phyloP scores from a whole-genome alignment of 495 filamentous ascomycete genomes.

The Talaromyces proteolyticus region DNA sequence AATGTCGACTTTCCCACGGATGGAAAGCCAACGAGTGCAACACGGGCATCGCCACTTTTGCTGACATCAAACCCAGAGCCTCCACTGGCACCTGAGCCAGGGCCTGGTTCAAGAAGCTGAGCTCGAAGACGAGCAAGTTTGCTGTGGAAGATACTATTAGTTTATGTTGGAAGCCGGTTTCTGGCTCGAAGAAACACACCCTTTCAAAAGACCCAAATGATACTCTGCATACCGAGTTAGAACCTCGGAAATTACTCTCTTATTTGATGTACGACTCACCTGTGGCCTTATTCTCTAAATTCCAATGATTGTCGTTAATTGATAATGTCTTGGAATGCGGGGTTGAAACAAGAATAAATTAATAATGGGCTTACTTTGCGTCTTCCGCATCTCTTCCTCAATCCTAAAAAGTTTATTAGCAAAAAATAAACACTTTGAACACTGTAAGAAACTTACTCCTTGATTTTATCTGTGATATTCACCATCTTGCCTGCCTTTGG shows the following conservation, averaged over 20 bases:
- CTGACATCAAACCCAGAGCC: slow-evolving; percentile 93
- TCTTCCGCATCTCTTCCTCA: slow-evolving; percentile 98
- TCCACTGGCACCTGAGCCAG: slow-evolving; percentile 63
- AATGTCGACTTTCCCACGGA: slow-evolving; percentile 99
- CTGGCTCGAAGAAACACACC: slow-evolving; percentile 44
- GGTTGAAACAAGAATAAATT: slow-evolving; percentile 10
- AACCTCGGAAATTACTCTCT: neutral
- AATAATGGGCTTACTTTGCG: slow-evolving; percentile 70
- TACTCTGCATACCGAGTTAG: slow-evolving; percentile 62
- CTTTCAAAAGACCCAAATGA: slow-evolving; percentile 96
- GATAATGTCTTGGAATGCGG: slow-evolving; percentile 21
- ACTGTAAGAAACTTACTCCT: slow-evolving; percentile 65
- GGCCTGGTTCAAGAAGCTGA: slow-evolving; percentile 87
- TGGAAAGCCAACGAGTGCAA: slow-evolving; percentile 95
- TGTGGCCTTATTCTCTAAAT: slow-evolving; percentile 96
- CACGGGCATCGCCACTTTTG: slow-evolving; percentile 95
- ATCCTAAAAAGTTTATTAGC: slow-evolving; percentile 55
- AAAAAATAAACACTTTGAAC: neutral
- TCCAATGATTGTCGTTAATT: slow-evolving; percentile 13
- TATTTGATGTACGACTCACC: slow-evolving; percentile 44
- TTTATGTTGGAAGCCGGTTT: neutral
- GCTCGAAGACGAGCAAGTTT: slow-evolving; percentile 95
- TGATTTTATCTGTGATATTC: slow-evolving; percentile 99
- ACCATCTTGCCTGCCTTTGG: slow-evolving; percentile 70
- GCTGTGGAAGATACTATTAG: slow-evolving; percentile 32